Conservation (phyloP, 345 rosid species). For the Barbarea vulgaris region DNA sequence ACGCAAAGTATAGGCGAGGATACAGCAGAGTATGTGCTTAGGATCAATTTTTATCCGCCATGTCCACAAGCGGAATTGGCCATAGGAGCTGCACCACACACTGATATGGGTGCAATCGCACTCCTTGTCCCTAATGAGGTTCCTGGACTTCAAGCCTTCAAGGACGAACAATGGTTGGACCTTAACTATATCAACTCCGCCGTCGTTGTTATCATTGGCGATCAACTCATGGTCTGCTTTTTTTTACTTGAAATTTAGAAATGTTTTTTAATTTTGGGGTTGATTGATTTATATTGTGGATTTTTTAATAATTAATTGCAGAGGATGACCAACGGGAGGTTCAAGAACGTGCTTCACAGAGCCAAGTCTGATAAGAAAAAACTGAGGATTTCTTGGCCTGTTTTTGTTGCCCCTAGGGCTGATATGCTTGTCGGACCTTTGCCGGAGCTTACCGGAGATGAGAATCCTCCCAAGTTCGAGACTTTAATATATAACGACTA, state of each 20-base stretch:
- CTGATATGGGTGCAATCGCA: conserved; percentile 3
- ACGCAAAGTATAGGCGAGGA: neutral
- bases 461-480: conserved; percentile 5
- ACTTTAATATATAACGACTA: neutral
- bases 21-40: neutral
- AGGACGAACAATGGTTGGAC: conserved; percentile 1
- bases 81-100: neutral
- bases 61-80: neutral
- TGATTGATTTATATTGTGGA: neutral
- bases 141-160: conserved; percentile 7
- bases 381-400: conserved; percentile 7
- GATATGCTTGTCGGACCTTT: conserved; percentile 6
- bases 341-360: conserved; percentile 1
- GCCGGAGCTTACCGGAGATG: conserved; percentile 3
- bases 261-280: neutral
- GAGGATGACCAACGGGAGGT: conserved; percentile 13
- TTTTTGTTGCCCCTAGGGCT: neutral
- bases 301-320: conserved; percentile 1
- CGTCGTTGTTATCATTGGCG: conserved; percentile 3
- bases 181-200: neutral
- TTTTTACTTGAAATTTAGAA: neutral
- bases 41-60: neutral
- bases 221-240: neutral
- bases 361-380: neutral
- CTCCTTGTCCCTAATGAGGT: neutral